Conservation (phyloP, 352 stramenopile species). For the Blastocystis sp. region DNA sequence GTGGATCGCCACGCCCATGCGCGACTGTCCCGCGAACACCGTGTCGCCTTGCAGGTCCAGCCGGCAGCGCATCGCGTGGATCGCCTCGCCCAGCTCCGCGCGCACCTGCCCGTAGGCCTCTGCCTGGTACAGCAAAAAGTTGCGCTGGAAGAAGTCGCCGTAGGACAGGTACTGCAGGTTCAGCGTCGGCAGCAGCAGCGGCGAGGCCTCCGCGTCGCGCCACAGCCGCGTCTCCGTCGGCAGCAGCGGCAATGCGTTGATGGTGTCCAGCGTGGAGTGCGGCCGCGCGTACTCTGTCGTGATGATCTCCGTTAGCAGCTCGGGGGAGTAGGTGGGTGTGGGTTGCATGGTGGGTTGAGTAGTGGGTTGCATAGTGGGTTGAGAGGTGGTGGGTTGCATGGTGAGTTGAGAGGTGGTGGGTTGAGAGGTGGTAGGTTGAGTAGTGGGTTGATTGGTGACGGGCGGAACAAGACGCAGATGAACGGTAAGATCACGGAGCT, state of each 20-base stretch:
- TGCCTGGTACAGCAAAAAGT: slow-evolving; percentile 84
- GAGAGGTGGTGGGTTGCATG: too few species aligned
- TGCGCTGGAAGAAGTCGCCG: slow-evolving; percentile 87
- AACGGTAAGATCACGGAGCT: not conserved
- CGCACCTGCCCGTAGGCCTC: slow-evolving; percentile 84
- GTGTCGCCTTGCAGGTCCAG: slow-evolving; percentile 72
- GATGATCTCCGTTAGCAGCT: slow-evolving; percentile 70
- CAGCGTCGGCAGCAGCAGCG: slow-evolving; percentile 86
- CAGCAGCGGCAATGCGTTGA: slow-evolving; percentile 76
- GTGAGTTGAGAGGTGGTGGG: too few species aligned
- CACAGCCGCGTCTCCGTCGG: slow-evolving; percentile 85
- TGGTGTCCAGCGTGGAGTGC: slow-evolving; percentile 73
- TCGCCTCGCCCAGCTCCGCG: slow-evolving; percentile 80
- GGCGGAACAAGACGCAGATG: slow-evolving; percentile 8
- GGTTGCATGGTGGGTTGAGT: too few species aligned
- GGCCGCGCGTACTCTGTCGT: slow-evolving; percentile 65
- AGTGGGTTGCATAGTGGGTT: too few species aligned
- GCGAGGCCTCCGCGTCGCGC: slow-evolving; percentile 73
- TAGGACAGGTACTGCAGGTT: slow-evolving; percentile 90
- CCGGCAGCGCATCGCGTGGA: slow-evolving; percentile 76
- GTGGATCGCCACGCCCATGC: slow-evolving; percentile 73
- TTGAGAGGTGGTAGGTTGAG: too few species aligned
- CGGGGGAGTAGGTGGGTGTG: not conserved
- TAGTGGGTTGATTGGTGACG: not conserved
- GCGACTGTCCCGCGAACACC: slow-evolving; percentile 74